Evolutionary conservation across 75 land plant species (phyloP).

Genomic region (Pinus albicaulis): DNA sequence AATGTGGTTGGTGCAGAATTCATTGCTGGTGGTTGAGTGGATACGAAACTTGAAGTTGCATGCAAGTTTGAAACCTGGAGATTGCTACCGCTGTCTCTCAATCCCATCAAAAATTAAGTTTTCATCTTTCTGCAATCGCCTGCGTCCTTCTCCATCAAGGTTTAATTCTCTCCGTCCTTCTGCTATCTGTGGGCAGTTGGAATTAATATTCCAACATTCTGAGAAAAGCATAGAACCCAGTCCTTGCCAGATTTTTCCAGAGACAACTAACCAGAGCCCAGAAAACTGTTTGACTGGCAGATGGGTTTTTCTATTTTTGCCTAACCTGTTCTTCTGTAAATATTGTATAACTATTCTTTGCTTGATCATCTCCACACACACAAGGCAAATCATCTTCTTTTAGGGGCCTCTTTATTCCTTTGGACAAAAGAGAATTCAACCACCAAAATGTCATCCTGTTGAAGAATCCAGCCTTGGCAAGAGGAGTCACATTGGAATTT

Average conservation of each 20-base stretch:
- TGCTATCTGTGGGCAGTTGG: no score
- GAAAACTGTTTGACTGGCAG: constrained; percentile 8
- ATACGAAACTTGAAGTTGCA: no score
- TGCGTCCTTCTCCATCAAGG: no score
- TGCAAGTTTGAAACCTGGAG: no score
- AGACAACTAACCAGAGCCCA: constrained; percentile 13
- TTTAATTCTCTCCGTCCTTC: no score
- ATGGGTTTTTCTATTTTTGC: constrained; percentile 11
- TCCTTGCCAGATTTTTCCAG: constrained; percentile 21
- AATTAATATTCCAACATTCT: no score
- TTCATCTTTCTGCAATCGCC: no score
- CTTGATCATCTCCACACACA: constrained; percentile 17
- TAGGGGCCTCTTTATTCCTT: constrained; percentile 23
- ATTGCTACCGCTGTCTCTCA: no score
- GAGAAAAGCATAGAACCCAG: constrained; percentile 17
- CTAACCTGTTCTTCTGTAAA: constrained; percentile 30
- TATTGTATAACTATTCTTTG: constrained; percentile 13
- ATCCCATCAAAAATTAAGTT: no score
- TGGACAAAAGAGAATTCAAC: constrained; percentile 29
- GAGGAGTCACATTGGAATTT: constrained; percentile 25
- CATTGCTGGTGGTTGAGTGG: no score
- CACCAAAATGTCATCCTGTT: constrained; percentile 33
- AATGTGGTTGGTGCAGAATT: no score
- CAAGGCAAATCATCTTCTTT: constrained; percentile 34
- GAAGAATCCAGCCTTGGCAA: constrained; percentile 35